These are phyloP conservation scores for Hirsutella rhossiliensis DNA, from an alignment of 2,329 filamentous ascomycete species.

Conservation along the genomic window DNA sequence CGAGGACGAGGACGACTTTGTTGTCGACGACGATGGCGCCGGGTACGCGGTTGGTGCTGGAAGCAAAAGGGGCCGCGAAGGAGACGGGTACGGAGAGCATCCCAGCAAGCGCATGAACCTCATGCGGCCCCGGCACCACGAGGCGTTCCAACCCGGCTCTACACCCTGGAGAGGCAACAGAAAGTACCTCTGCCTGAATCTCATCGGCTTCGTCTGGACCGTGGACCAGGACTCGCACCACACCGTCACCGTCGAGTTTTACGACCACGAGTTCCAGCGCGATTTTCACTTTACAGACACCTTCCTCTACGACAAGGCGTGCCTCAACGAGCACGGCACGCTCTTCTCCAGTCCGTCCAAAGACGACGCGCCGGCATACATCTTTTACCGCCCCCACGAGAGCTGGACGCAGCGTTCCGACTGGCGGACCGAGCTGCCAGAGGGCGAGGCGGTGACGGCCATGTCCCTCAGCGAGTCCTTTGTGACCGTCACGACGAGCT, in stretches of 20 bases:
- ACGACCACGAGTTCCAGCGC: constrained; percentile 81
- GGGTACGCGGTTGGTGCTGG: constrained; percentile 59
- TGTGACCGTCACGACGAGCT: constrained; percentile 75
- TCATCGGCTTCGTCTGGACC: constrained; percentile 93
- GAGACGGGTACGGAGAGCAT: constrained; percentile 33
- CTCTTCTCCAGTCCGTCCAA: constrained; percentile 72
- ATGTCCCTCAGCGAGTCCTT: constrained; percentile 89
- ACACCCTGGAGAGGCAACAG: constrained; percentile 94
- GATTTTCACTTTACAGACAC: constrained; percentile 98
- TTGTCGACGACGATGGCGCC: constrained; percentile 89
- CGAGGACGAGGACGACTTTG: constrained; percentile 62
- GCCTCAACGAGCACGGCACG: constrained; percentile 72
- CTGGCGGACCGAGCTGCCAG: constrained; percentile 80
- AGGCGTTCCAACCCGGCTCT: constrained; percentile 83
- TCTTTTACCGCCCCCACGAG: constrained; percentile 97
- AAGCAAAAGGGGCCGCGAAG: constrained; percentile 37
- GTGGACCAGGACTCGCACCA: constrained; percentile 89
- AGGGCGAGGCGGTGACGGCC: constrained; percentile 73
- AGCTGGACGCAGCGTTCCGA: constrained; percentile 87
- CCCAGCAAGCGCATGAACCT: constrained; percentile 38
- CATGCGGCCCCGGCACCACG: constrained; percentile 56
- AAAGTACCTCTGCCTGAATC: constrained; percentile 84
- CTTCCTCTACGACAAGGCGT: constrained; percentile 92
- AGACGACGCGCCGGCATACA: constrained; percentile 54
- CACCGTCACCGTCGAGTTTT: constrained; percentile 94